Evolutionary conservation across 805 yeast species (phyloP).

Genomic region (Scheffersomyces coipomensis): DNA sequence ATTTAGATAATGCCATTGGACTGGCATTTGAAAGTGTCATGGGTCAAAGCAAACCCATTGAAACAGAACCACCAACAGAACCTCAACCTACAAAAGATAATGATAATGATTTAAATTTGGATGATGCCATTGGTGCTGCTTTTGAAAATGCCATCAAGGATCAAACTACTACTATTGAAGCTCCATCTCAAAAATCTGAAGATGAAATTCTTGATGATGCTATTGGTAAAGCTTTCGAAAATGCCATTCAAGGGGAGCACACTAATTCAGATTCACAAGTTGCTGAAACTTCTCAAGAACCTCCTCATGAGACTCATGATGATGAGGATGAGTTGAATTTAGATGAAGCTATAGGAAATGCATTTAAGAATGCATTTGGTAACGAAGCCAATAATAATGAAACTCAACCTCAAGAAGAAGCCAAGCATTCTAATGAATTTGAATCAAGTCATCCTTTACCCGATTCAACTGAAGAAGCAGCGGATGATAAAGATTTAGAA

Average conservation of each 20-base stretch:
- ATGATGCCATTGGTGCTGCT: constrained; percentile 17
- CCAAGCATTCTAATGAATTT: neutral
- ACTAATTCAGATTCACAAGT: too few species aligned
- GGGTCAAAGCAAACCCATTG: too few species aligned
- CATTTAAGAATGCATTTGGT: constrained; percentile 12
- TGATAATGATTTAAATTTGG: constrained; percentile 16
- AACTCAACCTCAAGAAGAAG: neutral
- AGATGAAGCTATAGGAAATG: constrained; percentile 21
- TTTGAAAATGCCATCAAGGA: constrained; percentile 11
- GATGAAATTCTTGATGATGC: constrained; percentile 20
- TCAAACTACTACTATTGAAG: neutral
- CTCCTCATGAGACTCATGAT: neutral
- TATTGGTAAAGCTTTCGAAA: constrained; percentile 21
- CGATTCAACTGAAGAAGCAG: constrained; percentile 1
- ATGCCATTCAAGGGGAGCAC: neutral
- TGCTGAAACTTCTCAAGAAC: neutral
- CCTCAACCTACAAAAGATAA: constrained; percentile 2
- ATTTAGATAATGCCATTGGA: constrained; percentile 33
- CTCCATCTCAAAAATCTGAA: neutral
- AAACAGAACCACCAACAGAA: too few species aligned
- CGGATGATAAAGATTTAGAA: constrained; percentile 23
- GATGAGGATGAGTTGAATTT: constrained; percentile 2
- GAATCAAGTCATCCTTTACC: too few species aligned
- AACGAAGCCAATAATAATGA: neutral
- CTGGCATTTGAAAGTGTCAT: constrained; percentile 20